phyloP scores from a whole-genome alignment of 805 yeast species.

The Scheffersomyces spartinae region DNA sequence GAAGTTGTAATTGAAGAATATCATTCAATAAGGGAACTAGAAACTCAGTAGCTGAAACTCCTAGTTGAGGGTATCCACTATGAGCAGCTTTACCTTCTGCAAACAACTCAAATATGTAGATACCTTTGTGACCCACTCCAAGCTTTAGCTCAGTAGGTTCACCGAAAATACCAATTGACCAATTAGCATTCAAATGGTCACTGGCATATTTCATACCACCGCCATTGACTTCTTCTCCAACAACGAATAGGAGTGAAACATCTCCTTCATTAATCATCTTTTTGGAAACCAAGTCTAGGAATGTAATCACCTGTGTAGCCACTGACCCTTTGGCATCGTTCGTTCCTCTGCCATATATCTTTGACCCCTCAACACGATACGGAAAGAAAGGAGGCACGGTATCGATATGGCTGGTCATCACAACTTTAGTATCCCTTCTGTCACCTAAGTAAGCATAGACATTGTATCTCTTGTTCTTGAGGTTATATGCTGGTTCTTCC shows the following conservation, averaged over 20 bases:
- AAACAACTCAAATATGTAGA: conserved; percentile 26
- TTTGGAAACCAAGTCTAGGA: conserved; percentile 30
- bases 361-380: conserved; percentile 35
- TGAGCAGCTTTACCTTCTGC: conserved; percentile 53
- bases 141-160: conserved; percentile 65
- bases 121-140: conserved; percentile 64
- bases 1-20: conserved; percentile 33
- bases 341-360: conserved; percentile 55
- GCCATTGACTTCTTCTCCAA: conserved; percentile 65
- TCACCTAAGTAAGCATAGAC: conserved; percentile 45
- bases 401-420: conserved; percentile 57
- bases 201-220: conserved; percentile 45
- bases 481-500: conserved; percentile 11
- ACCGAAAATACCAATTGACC: conserved; percentile 59
- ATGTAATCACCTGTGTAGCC: conserved; percentile 48
- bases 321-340: conserved; percentile 66
- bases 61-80: conserved; percentile 61
- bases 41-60: conserved; percentile 49
- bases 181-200: conserved; percentile 26
- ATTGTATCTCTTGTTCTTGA: conserved; percentile 36
- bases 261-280: conserved; percentile 40
- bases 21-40: conserved; percentile 39
- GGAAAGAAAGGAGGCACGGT: conserved; percentile 61
- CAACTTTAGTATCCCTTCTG: conserved; percentile 32
- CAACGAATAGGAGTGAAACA: conserved; percentile 46